Evolutionary conservation across 768 basidiomycete species (phyloP), one percentile per base, ranked within the genome.

Genomic region (Boletales sp.): DNA sequence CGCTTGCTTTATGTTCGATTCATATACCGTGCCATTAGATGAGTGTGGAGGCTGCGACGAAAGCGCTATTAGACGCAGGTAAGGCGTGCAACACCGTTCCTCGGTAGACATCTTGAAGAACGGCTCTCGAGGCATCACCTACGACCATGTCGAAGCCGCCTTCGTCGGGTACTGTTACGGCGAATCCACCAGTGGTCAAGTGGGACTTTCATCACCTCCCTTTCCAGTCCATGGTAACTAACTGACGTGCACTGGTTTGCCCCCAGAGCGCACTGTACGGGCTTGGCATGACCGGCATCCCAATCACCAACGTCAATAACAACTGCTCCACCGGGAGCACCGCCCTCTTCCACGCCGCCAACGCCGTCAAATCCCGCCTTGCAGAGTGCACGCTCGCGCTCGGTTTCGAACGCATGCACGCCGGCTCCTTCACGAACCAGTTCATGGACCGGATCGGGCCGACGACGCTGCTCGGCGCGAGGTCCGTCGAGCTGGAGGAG

Each of bases 1-100:
- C 36, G 14, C 25, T 34, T 12, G 10, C 15, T 21, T 10, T 30
- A 28, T 7, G 25, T 28, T 28, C 6, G 25, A 6, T 28, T 28
- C 25, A 28, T 28, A 28, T 28, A 28, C 25, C 25, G 5, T 7
- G 7, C 25, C 38, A 13, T 18, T 45, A 90, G 86, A 90, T 93
- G 85, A 89, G 89, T 5, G 71, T 92, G 36, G 91, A 93, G 64
- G 91, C 91, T 2, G 80, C 87, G 1, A 90, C 88, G 1, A 93
- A 93, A 59, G 90, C 91, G 0, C 74, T 93, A 18, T 78, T 93
- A 14, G 90, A 94, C 57, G 89, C 90, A 56, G 87, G 86, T 45
- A 44, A 44, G 69, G 17, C 41, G 39, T 19, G 38, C 5, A 4
- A 19, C 4, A 13, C 25, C 18, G 1, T 6, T 19, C 3, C 10